Conservation (phyloP, 768 basidiomycete genomes). For the Thelephora ganbajun region DNA sequence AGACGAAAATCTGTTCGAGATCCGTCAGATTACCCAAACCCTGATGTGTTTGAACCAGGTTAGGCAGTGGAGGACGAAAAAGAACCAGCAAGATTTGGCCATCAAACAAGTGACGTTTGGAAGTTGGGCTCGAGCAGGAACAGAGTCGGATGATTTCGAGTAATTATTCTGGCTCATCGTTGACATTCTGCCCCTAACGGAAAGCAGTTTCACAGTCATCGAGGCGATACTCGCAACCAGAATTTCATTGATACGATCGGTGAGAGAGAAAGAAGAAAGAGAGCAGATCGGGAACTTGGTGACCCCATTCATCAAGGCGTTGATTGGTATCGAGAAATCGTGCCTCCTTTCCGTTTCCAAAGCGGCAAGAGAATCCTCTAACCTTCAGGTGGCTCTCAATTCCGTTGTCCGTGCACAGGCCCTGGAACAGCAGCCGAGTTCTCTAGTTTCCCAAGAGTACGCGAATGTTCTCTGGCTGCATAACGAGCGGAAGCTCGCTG, state of each 20-base stretch:
- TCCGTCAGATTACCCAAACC: constrained; percentile 51
- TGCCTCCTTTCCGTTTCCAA: constrained; percentile 61
- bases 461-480: constrained; percentile 84
- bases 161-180: constrained; percentile 23
- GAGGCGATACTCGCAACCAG: constrained; percentile 76
- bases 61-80: constrained; percentile 37
- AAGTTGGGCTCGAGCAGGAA: constrained; percentile 17
- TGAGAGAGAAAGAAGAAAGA: constrained; percentile 53
- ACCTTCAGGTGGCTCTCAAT: constrained; percentile 77
- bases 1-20: constrained; percentile 68
- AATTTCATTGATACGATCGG: constrained; percentile 65
- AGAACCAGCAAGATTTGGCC: constrained; percentile 20
- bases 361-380: constrained; percentile 53
- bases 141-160: constrained; percentile 49
- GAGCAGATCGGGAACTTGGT: constrained; percentile 62
- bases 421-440: constrained; percentile 31
- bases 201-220: constrained; percentile 50
- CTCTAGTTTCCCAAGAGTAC: constrained; percentile 65
- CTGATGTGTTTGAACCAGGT: constrained; percentile 78
- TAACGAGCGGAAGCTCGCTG: constrained; percentile 73
- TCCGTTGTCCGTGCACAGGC: constrained; percentile 65
- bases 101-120: constrained; percentile 19
- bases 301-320: constrained; percentile 33
- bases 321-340: constrained; percentile 48
- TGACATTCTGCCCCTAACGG: background rate